Base-by-base conservation (phyloP, 2,329 filamentous ascomycete genomes). In the Eurotiales sp. region DNA sequence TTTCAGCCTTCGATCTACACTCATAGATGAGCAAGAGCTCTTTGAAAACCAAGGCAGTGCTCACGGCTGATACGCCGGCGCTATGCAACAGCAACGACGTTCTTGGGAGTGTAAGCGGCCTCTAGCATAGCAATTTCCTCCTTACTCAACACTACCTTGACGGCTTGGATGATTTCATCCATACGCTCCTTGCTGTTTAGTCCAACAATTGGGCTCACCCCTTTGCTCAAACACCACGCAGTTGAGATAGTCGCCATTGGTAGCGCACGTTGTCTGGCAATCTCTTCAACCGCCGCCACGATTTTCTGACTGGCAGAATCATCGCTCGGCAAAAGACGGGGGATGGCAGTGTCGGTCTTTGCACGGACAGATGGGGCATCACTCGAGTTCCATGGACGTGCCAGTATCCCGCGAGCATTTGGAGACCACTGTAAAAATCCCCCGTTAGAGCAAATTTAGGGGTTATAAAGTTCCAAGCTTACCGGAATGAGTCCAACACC, bases 71-170 rank as follows among this genome's bases (percentile, higher is more conserved):
- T n/a, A n/a, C n/a, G n/a, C n/a, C n/a, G n/a, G n/a, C n/a, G n/a
- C n/a, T n/a, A n/a, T n/a, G n/a, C n/a, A n/a, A n/a, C n/a, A n/a
- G n/a, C n/a, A n/a, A n/a, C n/a, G n/a, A n/a, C n/a, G n/a, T n/a
- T n/a, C n/a, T n/a, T n/a, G 4, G 45, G 34, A 10, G 10, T 23
- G 56, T 79, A 79, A 42, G 71, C 62, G 61, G 79, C 76, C 61
- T 78, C 75, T n/a, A 79, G 59, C 58, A 74, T 76, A 61, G 70
- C 72, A 56, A 75, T 71, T 58, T 79, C 77, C 46, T 78, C 77
- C 8, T 69, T 71, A 0, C 64, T 73, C 64, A 79, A 57, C 42
- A 58, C 60, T 63, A 77, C 74, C 3, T 70, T 73, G 47, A 66
- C 64, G 1, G 68, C 70, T 36, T 64, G 71, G 10, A 76, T 57